Base-by-base conservation (phyloP, 2,329 filamentous ascomycete species). In the Hymenoscyphus linearis region DNA sequence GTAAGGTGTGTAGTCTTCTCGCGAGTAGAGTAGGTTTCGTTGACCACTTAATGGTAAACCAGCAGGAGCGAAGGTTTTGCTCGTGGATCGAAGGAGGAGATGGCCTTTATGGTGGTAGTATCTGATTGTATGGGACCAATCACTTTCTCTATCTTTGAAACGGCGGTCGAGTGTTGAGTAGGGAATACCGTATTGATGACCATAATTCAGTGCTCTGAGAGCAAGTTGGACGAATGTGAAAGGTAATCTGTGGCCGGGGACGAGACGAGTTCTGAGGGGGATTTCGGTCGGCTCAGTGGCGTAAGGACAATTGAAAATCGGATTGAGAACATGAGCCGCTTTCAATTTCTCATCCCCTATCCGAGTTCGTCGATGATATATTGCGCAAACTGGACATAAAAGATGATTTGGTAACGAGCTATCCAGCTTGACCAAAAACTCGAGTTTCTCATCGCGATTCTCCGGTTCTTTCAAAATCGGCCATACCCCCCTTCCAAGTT, bases 1-100 rank as follows among this genome's bases (percentile, higher is more conserved):
- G 69, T 82, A 87, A 0, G 84, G 84, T 58, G 76, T 80, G 72
- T 85, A 86, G 67, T 86, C 83, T 57, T 83, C 80, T 61, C 81
- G 78, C 34, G 79, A 82, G 72, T 83, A 86, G 1, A 87, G 76
- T 2, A 87, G 75, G 59, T 84, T 74, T 1, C 84, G 80, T 65
- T 81, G 76, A 3, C 76, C 78, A 3, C 79, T 80, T 5, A 78
- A 74, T 0, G 82, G 80, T 27, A 85, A 75, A 2, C 75, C 79
- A 0, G 80, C 76, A 0, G 76, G 72, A 1, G 83, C 83, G 63
- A 83, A 85, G 22, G 74, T 73, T 61, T 79, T 78, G 58, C 80
- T 84, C 36, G 80, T 77, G 2, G 85, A 78, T n/a, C 84, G 80
- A 74, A 87, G 78, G 26, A 86, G 73, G 0, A 87, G 76, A 52